Evolutionary conservation across 1,284 basidiomycete species (phyloP).

Genomic region (Leccinum griseonigrum): DNA sequence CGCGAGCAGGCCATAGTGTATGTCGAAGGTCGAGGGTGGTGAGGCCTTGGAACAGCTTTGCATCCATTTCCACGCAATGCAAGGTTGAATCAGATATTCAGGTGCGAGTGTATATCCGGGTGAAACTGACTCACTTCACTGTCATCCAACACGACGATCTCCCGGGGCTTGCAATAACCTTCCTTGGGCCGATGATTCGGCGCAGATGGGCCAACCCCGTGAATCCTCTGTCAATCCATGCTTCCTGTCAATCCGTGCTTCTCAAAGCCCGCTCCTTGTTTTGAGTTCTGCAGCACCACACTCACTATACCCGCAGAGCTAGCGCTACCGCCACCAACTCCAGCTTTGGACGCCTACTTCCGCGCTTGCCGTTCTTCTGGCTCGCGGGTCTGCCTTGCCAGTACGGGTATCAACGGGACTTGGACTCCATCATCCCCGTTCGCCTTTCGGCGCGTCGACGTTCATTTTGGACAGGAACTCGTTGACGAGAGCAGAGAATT

Average conservation of each 20-base stretch:
- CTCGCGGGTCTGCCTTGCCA: conserved; percentile 68
- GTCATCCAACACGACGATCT: conserved; percentile 47
- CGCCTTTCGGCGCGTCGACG: conserved; percentile 49
- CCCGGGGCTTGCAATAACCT: conserved; percentile 29
- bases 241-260: conserved; percentile 20
- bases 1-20: conserved; percentile 78
- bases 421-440: conserved; percentile 79
- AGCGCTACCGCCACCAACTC: background rate
- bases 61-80: conserved; percentile 25
- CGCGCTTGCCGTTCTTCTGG: conserved; percentile 16
- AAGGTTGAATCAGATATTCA: conserved; percentile 15
- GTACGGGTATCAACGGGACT: conserved; percentile 71
- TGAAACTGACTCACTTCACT: conserved; percentile 34
- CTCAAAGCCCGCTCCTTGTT: conserved; percentile 60
- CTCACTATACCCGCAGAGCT: conserved; percentile 37
- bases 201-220: conserved; percentile 57
- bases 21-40: conserved; percentile 53
- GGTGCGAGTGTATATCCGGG: no score
- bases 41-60: conserved; percentile 34
- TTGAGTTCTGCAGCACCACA: conserved; percentile 67
- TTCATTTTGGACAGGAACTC: conserved; percentile 77
- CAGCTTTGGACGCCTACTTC: conserved; percentile 6
- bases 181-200: conserved; percentile 12
- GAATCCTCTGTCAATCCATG: conserved; percentile 54
- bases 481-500: conserved; percentile 70